Conservation (phyloP, 1,139 yeast genomes). For the Zygosaccharomyces sapae region DNA sequence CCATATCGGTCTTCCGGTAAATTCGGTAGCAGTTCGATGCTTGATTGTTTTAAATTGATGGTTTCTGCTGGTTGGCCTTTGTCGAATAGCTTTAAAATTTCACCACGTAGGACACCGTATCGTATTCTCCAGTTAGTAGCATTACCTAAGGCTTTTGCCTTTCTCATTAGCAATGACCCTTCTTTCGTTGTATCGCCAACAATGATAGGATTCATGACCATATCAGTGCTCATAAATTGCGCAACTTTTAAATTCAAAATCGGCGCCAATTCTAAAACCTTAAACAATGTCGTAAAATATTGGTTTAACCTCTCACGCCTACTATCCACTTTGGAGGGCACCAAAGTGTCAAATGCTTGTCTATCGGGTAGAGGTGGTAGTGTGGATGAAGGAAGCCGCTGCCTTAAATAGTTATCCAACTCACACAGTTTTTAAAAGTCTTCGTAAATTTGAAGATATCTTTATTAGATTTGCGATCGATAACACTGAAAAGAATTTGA, state of each 20-base stretch:
- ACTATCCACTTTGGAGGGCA: constrained; percentile 63
- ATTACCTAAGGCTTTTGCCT: constrained; percentile 49
- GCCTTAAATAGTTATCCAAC: constrained; percentile 55
- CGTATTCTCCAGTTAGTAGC: constrained; percentile 65
- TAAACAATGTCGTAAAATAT: constrained; percentile 56
- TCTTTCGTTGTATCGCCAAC: constrained; percentile 57
- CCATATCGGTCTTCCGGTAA: constrained; percentile 65
- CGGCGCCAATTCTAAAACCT: constrained; percentile 59
- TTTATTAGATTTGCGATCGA: constrained; percentile 54
- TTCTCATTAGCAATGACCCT: constrained; percentile 62
- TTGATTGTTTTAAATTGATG: constrained; percentile 54
- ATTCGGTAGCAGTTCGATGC: constrained; percentile 63
- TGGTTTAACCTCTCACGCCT: constrained; percentile 54
- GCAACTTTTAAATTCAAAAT: constrained; percentile 53
- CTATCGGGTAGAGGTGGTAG: constrained; percentile 66
- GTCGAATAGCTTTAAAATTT: constrained; percentile 57
- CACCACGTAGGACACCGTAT: constrained; percentile 70
- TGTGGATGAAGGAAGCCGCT: constrained; percentile 51
- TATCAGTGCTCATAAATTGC: constrained; percentile 63
- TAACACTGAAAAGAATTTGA: constrained; percentile 54
- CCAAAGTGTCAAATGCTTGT: constrained; percentile 49
- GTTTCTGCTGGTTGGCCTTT: constrained; percentile 53
- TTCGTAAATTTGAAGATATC: constrained; percentile 74
- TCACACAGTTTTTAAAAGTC: constrained; percentile 51
- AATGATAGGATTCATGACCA: constrained; percentile 57